phyloP scores from a whole-genome alignment of 2,329 filamentous ascomycete genomes.

The Aureobasidium subglaciale region DNA sequence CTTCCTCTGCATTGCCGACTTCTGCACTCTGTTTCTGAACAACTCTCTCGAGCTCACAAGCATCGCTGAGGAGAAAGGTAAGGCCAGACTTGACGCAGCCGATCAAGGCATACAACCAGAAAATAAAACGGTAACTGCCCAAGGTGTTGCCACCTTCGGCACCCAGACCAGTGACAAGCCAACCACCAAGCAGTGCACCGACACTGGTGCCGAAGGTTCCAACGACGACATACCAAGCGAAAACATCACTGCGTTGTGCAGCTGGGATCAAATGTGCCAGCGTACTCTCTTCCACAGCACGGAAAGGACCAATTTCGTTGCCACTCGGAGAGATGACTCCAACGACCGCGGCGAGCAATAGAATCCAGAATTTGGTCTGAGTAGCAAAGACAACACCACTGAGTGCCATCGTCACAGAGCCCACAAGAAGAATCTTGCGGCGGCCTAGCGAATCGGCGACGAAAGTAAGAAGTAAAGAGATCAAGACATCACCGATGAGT shows the following conservation, averaged over 20 bases:
- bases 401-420: slow-evolving; percentile 24
- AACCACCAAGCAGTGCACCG: slow-evolving; percentile 30
- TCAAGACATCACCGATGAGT: slow-evolving; percentile 26
- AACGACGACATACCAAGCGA: slow-evolving; percentile 27
- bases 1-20: slow-evolving; percentile 20
- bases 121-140: slow-evolving; percentile 34
- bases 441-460: slow-evolving; percentile 27
- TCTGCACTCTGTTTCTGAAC: slow-evolving; percentile 24
- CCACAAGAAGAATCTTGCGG: slow-evolving; percentile 23
- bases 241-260: slow-evolving; percentile 23
- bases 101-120: slow-evolving; percentile 37
- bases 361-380: slow-evolving; percentile 23
- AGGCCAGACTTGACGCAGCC: slow-evolving; percentile 34
- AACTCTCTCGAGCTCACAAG: slow-evolving; percentile 29
- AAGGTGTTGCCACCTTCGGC: slow-evolving; percentile 30
- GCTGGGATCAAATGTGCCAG: slow-evolving; percentile 26
- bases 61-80: slow-evolving; percentile 32
- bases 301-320: slow-evolving; percentile 31
- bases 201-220: slow-evolving; percentile 25
- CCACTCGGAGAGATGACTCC: slow-evolving; percentile 30
- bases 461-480: slow-evolving; percentile 26
- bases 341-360: slow-evolving; percentile 27
- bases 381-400: slow-evolving; percentile 26
- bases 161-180: slow-evolving; percentile 30
- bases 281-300: slow-evolving; percentile 29